These are phyloP conservation scores for Gaeumannomyces sp. DNA, from an alignment of 2,329 filamentous ascomycete species.

Conservation along the genomic window DNA sequence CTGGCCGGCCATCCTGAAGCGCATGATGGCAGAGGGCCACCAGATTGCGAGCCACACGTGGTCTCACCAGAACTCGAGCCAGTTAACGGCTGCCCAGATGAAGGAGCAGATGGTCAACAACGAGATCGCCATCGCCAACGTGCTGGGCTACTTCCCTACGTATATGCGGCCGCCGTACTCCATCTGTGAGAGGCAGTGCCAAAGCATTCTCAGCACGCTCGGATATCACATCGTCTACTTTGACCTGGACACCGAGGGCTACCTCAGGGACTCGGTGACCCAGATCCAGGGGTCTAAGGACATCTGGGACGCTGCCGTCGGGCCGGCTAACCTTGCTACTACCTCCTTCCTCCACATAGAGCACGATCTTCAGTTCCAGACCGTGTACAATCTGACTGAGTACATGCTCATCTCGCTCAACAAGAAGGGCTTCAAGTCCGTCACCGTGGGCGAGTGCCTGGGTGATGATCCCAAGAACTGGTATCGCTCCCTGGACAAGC, in stretches of 20 bases:
- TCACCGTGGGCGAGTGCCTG: slow-evolving; percentile 51
- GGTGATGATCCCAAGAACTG: slow-evolving; percentile 44
- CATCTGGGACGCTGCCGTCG: slow-evolving; percentile 25
- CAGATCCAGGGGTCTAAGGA: slow-evolving; percentile 29
- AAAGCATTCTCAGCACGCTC: slow-evolving; percentile 23
- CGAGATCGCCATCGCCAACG: slow-evolving; percentile 37
- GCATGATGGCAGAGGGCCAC: slow-evolving; percentile 38
- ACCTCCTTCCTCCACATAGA: slow-evolving; percentile 43
- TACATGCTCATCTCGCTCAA: slow-evolving; percentile 37
- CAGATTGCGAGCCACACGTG: slow-evolving; percentile 43
- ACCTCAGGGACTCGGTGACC: slow-evolving; percentile 23
- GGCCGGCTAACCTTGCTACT: slow-evolving; percentile 15
- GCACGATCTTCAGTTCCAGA: slow-evolving; percentile 42
- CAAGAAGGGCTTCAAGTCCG: slow-evolving; percentile 35
- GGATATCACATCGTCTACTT: slow-evolving; percentile 32
- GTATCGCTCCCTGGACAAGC: slow-evolving; percentile 36
- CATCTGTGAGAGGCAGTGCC: slow-evolving; percentile 27
- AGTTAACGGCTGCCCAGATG: slow-evolving; percentile 27
- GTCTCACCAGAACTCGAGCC: slow-evolving; percentile 36
- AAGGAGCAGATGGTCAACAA: slow-evolving; percentile 36
- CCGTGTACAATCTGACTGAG: slow-evolving; percentile 40
- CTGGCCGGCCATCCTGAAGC: slow-evolving; percentile 33
- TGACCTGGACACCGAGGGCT: slow-evolving; percentile 30
- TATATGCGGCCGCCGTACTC: slow-evolving; percentile 42
- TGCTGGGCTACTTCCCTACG: slow-evolving; percentile 39